Evolutionary conservation across 805 yeast species (phyloP), one percentile per base, ranked within the genome.

Genomic region (Vanderwaltozyma verrucispora): DNA sequence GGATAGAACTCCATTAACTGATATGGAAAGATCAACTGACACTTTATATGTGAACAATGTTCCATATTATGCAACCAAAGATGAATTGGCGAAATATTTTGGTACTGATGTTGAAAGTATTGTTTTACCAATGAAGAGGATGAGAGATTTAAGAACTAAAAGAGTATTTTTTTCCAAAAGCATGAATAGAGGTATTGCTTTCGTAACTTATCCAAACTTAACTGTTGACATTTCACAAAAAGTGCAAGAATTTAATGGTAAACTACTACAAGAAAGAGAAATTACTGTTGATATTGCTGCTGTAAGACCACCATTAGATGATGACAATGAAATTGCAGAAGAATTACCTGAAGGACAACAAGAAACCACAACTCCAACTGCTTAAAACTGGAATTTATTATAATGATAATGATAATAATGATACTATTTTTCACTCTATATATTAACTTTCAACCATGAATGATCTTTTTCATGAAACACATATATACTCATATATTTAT

Each of bases 281-380:
- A 63, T 87, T 41, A 63, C 71, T 32, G 85, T 81, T 41, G 80
- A 78, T 46, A 71, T 79, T 48, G 95, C 95, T 16, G 71, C 82
- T 44, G 42, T 44, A 25, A 50, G 54, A 40, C 50, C 58, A 30
- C 64, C 53, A 8, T 62, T 51, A 25, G 59, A 53, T 21, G 55
- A 53, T 18, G 61, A 50, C 33, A 48, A 44, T 16, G 32, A 18
- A 23, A 21, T 26, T 24, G 19, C 25, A 18, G 40, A 32, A 24
- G 33, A 36, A 21, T 21, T 21, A 21, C 23, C 23, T 21, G 23
- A 21, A 9, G 23, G 9, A 21, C 6, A 21, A 7, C 6, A 7
- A 6, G 23, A 21, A 21, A 7, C 23, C 23, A 21, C n/a, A n/a
- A n/a, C n/a, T n/a, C n/a, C n/a, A n/a, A n/a, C n/a, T n/a, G n/a